Conservation (phyloP, 305 asterid genomes). For the Andrographis paniculata region DNA sequence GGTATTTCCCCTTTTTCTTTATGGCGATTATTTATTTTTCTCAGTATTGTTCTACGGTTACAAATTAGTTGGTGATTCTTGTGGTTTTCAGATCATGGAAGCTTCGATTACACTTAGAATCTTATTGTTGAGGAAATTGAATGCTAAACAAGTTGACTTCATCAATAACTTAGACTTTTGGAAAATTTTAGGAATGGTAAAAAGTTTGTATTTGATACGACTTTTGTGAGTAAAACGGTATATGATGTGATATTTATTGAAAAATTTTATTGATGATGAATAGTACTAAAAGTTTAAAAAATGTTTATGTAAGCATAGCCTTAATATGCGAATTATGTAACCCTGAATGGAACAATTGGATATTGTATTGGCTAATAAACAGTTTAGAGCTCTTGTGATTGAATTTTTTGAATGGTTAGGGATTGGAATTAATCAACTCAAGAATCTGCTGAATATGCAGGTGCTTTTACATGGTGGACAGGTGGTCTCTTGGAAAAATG, state of each 20-base stretch:
- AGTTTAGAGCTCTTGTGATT: neutral
- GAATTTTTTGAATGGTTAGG: neutral
- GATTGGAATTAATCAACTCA: neutral
- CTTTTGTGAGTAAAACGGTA: too few species aligned
- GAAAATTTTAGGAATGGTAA: neutral
- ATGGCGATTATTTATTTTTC: neutral
- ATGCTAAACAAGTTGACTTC: neutral
- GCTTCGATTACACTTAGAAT: neutral
- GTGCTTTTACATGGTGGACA: conserved; percentile 72
- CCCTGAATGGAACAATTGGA: neutral
- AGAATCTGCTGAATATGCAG: conserved; percentile 20
- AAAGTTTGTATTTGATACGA: too few species aligned
- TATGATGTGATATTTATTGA: too few species aligned
- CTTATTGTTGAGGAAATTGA: neutral
- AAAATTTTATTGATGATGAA: too few species aligned
- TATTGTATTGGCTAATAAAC: neutral
- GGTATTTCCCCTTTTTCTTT: neutral
- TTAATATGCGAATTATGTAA: too few species aligned
- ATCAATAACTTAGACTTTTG: neutral
- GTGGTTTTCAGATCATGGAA: neutral
- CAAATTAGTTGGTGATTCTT: neutral
- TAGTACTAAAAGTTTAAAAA: too few species aligned
- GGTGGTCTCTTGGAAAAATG: conserved; percentile 79
- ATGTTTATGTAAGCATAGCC: too few species aligned
- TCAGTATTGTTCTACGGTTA: neutral